Evolutionary conservation across 768 basidiomycete species (phyloP).

Genomic region (Kwoniella botswanensis): DNA sequence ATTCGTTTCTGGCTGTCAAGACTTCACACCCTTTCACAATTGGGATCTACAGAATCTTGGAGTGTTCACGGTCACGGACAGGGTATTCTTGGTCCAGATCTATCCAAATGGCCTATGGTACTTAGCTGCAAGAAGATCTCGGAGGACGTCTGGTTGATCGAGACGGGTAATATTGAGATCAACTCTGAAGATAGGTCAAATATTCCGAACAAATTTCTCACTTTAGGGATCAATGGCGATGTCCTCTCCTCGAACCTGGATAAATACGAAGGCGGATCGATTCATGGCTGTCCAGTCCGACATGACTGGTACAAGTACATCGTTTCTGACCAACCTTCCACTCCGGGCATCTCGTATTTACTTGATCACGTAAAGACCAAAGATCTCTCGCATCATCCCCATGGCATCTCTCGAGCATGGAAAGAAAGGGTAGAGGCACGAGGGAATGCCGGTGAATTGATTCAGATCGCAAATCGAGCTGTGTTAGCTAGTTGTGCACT

Average conservation of each 20-base stretch:
- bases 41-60: constrained; percentile 35
- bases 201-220: constrained; percentile 7
- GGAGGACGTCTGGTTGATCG: constrained; percentile 32
- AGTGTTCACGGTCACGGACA: constrained; percentile 21
- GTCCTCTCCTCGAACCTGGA: constrained; percentile 23
- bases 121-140: constrained; percentile 15
- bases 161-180: constrained; percentile 2
- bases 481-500: constrained; percentile 38
- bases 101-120: constrained; percentile 35
- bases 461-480: constrained; percentile 31
- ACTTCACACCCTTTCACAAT: constrained; percentile 28
- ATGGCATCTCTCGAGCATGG: constrained; percentile 34
- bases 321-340: no score
- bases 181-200: no score
- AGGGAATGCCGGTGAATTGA: background rate
- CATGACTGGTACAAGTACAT: constrained; percentile 21
- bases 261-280: background rate
- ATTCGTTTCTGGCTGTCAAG: constrained; percentile 40
- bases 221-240: constrained; percentile 33
- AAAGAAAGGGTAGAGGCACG: background rate
- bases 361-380: constrained; percentile 36
- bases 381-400: constrained; percentile 27
- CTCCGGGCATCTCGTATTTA: background rate
- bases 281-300: constrained; percentile 17
- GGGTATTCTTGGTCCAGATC: constrained; percentile 30